Evolutionary conservation across 495 filamentous ascomycete genomes (phyloP), one percentile per base, ranked within the genome.

Genomic region (Extremus antarcticus): DNA sequence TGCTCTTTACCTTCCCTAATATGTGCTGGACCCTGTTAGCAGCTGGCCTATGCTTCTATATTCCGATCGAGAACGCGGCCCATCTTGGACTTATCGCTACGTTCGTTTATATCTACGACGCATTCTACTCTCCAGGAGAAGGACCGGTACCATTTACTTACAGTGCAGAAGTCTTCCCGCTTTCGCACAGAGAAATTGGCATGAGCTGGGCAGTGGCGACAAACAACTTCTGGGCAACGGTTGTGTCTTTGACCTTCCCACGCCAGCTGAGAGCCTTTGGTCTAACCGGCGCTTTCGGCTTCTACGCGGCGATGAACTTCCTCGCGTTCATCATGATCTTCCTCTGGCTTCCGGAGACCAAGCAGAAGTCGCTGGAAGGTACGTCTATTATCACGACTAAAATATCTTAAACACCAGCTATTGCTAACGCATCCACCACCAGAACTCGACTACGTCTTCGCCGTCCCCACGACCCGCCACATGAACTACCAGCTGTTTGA

Each of bases 61-160:
- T 90, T 54, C 80, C 81, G 9, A 11, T 10, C 10, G 25, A 40
- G 3, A 40, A 15, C 17, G 2, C 17, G 7, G 53, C 53, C 9
- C 58, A 56, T 43, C 23, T 56, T 17, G 58, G 17, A 7, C 10
- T 21, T 2, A 47, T 45, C 20, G 43, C 21, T 17, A 21, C 39
- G 16, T 43, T 16, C 21, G 22, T 40, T 21, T 52, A 23, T n/a
- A n/a, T 91, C 3, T 92, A 84, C 62, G 83, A 76, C 10, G 73
- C 84, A 7, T 78, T 87, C 19, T 92, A 94, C 68, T 86, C 83
- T 0, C 85, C 86, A 1, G 88, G 88, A 17, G 84, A 87, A 63
- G 86, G 88, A 0, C 86, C 88, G 0, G 87, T 94, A 0, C 86
- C 88, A 0, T 90, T 90, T 63, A 88, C 85, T 0, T 92, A 94